These are phyloP conservation scores for Porphyrellus cyaneotinctus DNA, from an alignment of 768 basidiomycete genomes.

Conservation along the genomic window DNA sequence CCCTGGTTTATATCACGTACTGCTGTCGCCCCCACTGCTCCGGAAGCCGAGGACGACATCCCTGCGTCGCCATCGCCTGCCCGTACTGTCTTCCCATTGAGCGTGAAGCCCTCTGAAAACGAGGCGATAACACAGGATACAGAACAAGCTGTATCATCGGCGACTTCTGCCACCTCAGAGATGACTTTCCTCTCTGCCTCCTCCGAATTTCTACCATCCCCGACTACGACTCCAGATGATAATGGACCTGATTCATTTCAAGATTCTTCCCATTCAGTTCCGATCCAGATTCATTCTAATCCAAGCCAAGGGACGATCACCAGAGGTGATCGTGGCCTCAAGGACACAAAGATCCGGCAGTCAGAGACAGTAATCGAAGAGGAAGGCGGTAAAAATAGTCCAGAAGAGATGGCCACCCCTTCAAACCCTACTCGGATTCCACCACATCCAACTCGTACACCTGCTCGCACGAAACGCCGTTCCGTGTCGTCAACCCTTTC, in stretches of 20 bases:
- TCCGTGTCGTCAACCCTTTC: conserved; percentile 88
- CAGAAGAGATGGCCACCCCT: conserved; percentile 16
- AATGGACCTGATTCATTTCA: conserved; percentile 40
- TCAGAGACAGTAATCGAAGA: conserved; percentile 56
- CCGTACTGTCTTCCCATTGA: conserved; percentile 28
- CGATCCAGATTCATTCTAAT: conserved; percentile 43
- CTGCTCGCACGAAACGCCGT: conserved; percentile 91
- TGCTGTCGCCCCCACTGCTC: conserved; percentile 1
- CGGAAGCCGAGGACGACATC: conserved; percentile 13
- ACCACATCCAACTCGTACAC: conserved; percentile 76
- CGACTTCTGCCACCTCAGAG: conserved; percentile 36
- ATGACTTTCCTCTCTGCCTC: conserved; percentile 52
- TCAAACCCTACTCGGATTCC: conserved; percentile 35
- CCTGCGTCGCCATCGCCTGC: conserved; percentile 33
- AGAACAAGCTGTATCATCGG: conserved; percentile 44
- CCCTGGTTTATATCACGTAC: conserved; percentile 68
- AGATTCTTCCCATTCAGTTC: conserved; percentile 15
- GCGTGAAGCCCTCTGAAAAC: conserved; percentile 15
- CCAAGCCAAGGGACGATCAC: conserved; percentile 60
- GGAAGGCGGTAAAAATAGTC: conserved; percentile 23
- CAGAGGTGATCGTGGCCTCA: conserved; percentile 31
- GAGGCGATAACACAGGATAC: conserved; percentile 11
- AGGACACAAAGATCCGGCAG: conserved; percentile 34
- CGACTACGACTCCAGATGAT: conserved; percentile 58
- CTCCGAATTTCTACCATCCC: conserved; percentile 47